Evolutionary conservation across 257 asterid genomes (phyloP).

Genomic region (Ophiorrhiza pumila): DNA sequence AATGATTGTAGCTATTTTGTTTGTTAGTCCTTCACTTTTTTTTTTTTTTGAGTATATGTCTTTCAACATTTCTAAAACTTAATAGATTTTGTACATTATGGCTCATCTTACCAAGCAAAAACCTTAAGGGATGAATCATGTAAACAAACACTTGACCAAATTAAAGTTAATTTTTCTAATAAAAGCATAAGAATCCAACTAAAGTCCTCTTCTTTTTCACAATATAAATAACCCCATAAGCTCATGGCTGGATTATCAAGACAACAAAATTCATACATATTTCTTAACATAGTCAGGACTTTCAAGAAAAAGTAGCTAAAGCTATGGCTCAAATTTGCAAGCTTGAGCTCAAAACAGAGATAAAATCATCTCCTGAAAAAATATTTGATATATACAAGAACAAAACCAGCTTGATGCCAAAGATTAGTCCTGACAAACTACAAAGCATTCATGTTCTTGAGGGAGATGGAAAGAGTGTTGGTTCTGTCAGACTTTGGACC

Average conservation of each 20-base stretch:
- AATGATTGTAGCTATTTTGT: no score
- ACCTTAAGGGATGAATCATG: neutral
- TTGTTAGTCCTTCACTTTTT: no score
- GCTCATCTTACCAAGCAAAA: neutral
- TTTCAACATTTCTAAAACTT: neutral
- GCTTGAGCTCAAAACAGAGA: conserved; percentile 35
- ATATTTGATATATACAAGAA: conserved; percentile 48
- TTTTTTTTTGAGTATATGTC: no score
- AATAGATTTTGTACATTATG: neutral
- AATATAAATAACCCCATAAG: neutral
- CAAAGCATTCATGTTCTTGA: conserved; percentile 37
- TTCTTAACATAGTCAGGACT: neutral
- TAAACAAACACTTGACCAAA: neutral
- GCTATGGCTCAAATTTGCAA: conserved; percentile 50
- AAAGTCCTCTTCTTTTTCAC: conserved; percentile 2
- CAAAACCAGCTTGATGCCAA: conserved; percentile 41
- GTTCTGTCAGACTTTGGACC: conserved; percentile 54
- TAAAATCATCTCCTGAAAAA: conserved; percentile 38
- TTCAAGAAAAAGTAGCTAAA: neutral
- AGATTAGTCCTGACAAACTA: conserved; percentile 39
- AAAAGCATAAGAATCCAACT: neutral
- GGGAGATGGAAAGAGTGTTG: conserved; percentile 49
- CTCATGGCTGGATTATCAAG: neutral
- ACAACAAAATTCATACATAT: no score
- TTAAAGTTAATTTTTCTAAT: neutral